Evolutionary conservation across 108 stramenopile species (phyloP), one percentile per base, ranked within the genome.

Genomic region (Pseudonitzschia delicatissima): DNA sequence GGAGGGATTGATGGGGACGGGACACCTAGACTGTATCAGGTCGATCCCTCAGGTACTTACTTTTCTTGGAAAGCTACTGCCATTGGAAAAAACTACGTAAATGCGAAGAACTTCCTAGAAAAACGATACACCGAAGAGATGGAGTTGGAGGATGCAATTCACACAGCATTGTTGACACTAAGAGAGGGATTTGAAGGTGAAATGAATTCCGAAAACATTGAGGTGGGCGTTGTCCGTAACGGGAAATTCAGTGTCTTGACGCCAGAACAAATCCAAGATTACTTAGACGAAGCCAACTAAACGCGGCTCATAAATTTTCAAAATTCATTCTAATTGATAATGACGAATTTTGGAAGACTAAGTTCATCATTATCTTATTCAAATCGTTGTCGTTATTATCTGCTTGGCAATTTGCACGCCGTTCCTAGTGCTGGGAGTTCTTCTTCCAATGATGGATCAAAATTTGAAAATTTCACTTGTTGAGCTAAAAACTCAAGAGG

Each of bases 51-150:
- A 2, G 99, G 99, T 2, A 91, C 98, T 13, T 99, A 96, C 77
- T 98, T 98, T 80, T 97, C 93, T 7, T 99, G 99, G 99, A 97
- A 98, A 83, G 99, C 99, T 32, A 97, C 97, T 35, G 99, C 99
- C 15, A 98, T 99, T 75, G 99, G 99, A 13, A 98, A 97, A 74
- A 95, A 97, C 67, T 96, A 93, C 72, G 87, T 97, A 51, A 96
- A 96, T 77, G 99, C 98, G 70, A 98, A 98, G 71, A 95, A 88
- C 67, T 99, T 99, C 75, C 69, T 99, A 68, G 99, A 99, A 75
- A 97, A 96, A 74, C 87, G 98, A 35, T 98, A 79, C 68, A 92
- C 68, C 26, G 92, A 96, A 32, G 94, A 98, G 66, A 97, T 98
- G 91, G 97, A 98, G 67, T 72, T 99, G 76, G 99, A 99, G 70